Conservation (phyloP, 305 asterid genomes). For the Solanum aculeatissimum region DNA sequence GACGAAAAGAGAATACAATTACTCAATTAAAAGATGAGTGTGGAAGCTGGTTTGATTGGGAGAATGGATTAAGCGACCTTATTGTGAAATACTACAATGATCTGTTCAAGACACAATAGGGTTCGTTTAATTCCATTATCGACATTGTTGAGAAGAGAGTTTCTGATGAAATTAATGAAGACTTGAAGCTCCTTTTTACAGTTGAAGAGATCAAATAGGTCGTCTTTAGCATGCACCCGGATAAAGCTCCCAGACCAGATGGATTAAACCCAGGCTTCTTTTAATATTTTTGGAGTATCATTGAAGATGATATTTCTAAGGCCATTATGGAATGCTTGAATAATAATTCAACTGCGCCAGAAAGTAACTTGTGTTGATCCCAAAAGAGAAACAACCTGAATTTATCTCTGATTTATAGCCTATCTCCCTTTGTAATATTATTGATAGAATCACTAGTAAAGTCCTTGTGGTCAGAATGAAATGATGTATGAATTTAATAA, state of each 20-base stretch:
- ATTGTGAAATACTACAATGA: too few relatives aligned
- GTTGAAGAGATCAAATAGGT: too few relatives aligned
- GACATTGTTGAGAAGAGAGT: too few relatives aligned
- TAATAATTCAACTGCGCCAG: not conserved
- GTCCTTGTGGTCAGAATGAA: not conserved
- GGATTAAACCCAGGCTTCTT: not conserved
- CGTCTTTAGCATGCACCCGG: too few relatives aligned
- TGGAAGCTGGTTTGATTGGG: too few relatives aligned
- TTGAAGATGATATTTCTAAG: not conserved
- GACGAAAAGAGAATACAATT: too few relatives aligned
- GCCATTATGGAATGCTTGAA: not conserved
- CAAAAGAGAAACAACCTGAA: not conserved
- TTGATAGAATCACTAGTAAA: not conserved
- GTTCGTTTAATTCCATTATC: too few relatives aligned
- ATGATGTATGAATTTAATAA: not conserved
- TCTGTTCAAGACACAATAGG: too few relatives aligned
- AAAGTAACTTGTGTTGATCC: not conserved
- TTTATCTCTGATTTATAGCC: not conserved
- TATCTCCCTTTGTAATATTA: not conserved
- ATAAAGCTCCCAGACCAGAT: not conserved
- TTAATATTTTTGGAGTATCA: not conserved
- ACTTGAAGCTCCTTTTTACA: too few relatives aligned
- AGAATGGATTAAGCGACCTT: too few relatives aligned
- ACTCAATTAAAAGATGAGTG: too few relatives aligned
- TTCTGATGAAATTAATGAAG: too few relatives aligned